A percentile compares a stretch with the other conserved stretches of the same genome.
Conservation (phyloP, 179 eudicot species). For the Heliamphora pulchella region DNA sequence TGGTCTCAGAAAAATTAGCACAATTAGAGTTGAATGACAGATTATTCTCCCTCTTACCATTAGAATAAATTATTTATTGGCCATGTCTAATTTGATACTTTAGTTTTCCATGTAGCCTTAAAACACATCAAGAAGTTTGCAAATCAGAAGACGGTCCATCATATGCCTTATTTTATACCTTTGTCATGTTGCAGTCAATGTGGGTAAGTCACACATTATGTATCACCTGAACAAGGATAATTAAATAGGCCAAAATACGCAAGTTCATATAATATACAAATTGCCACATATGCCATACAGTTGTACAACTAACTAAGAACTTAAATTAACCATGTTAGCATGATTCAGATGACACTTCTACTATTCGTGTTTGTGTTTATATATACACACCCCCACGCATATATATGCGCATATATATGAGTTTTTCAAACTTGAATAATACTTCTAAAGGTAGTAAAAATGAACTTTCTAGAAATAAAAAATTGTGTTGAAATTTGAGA, state of each 20-base stretch:
- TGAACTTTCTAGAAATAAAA: no score
- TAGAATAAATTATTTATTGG: neutral
- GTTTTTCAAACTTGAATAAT: no score
- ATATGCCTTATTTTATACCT: neutral
- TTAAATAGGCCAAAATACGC: neutral
- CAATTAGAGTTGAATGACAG: neutral
- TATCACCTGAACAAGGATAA: neutral
- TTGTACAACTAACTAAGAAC: neutral
- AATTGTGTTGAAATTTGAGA: no score
- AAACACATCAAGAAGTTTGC: neutral
- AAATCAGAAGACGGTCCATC: neutral
- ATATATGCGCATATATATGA: no score
- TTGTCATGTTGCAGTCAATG: neutral
- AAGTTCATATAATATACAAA: neutral
- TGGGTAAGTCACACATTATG: neutral
- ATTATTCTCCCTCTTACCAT: neutral
- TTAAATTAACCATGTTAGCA: neutral
- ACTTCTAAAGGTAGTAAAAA: no score
- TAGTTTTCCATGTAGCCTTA: neutral
- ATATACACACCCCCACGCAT: neutral
- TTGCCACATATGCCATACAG: neutral
- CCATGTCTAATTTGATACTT: neutral
- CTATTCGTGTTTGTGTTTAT: conserved; percentile 3
- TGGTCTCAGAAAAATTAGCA: neutral
- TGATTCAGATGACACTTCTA: neutral